phyloP scores from a whole-genome alignment of 768 basidiomycete genomes.

The Termitomyces sp. region DNA sequence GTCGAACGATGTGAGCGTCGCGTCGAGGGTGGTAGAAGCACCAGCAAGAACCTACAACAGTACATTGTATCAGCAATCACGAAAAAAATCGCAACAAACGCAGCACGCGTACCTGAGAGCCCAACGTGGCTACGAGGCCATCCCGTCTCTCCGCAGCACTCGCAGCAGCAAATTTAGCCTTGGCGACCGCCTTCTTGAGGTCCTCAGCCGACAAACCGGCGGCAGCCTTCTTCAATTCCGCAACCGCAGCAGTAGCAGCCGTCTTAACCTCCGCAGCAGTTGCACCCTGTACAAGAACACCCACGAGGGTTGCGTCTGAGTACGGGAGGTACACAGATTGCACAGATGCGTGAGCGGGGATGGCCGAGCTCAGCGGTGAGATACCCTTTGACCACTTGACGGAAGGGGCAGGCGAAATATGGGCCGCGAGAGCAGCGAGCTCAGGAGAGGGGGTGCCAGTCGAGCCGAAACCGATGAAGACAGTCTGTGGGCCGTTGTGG shows the following conservation, averaged over 20 bases:
- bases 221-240: constrained; percentile 64
- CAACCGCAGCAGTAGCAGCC: constrained; percentile 67
- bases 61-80: not conserved
- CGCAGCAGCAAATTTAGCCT: constrained; percentile 86
- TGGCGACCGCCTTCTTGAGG: constrained; percentile 77
- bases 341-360: constrained; percentile 63
- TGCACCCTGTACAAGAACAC: constrained; percentile 72
- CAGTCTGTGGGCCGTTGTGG: constrained; percentile 62
- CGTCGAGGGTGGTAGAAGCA: constrained; percentile 52
- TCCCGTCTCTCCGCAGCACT: constrained; percentile 65
- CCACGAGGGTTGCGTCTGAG: constrained; percentile 88
- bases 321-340: constrained; percentile 82
- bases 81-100: constrained; percentile 1
- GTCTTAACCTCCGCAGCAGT: constrained; percentile 63
- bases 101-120: constrained; percentile 51
- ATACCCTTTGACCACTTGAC: constrained; percentile 86
- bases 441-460: constrained; percentile 63
- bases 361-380: constrained; percentile 61
- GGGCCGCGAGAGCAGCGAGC: constrained; percentile 74
- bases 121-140: constrained; percentile 60
- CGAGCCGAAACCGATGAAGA: constrained; percentile 89
- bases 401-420: constrained; percentile 75
- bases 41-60: constrained; percentile 56
- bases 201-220: constrained; percentile 63
- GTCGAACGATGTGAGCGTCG: constrained; percentile 68